A percentile compares a stretch with the other conserved stretches of the same genome.
Conservation (phyloP, 345 rosid species). For the Salix suchowensis region DNA sequence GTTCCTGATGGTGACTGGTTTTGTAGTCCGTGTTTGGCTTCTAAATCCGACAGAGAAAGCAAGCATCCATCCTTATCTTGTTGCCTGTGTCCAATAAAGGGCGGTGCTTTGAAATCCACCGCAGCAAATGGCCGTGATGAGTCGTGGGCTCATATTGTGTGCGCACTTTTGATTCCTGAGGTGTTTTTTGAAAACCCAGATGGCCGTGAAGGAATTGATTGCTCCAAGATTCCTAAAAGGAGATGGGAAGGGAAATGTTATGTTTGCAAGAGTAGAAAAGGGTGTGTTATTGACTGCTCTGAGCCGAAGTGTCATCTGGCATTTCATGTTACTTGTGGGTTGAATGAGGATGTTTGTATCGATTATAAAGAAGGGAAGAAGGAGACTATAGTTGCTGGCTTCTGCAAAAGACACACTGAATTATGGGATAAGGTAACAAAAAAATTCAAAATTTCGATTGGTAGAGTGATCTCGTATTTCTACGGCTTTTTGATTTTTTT, state of each 20-base stretch:
- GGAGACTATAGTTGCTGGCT: slow-evolving; percentile 77
- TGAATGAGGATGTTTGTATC: slow-evolving; percentile 63
- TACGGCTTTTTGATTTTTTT: background rate
- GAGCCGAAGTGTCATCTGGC: slow-evolving; percentile 68
- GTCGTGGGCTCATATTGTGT: slow-evolving; percentile 75
- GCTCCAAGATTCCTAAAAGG: slow-evolving; percentile 49
- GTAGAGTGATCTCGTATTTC: background rate
- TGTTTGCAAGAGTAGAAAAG: slow-evolving; percentile 48
- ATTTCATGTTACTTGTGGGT: slow-evolving; percentile 83
- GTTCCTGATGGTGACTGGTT: slow-evolving; percentile 94
- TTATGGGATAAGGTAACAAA: slow-evolving; percentile 71
- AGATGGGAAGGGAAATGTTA: slow-evolving; percentile 66
- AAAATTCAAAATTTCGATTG: background rate
- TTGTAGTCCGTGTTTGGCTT: slow-evolving; percentile 45
- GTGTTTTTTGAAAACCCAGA: slow-evolving; percentile 81
- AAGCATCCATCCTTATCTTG: slow-evolving; percentile 33
- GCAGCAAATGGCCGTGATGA: slow-evolving; percentile 27
- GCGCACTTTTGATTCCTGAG: slow-evolving; percentile 77
- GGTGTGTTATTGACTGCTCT: slow-evolving; percentile 81
- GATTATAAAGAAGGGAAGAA: slow-evolving; percentile 68
- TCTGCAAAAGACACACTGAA: slow-evolving; percentile 69
- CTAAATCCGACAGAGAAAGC: slow-evolving; percentile 2
- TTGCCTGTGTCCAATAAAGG: slow-evolving; percentile 55
- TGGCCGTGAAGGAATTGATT: slow-evolving; percentile 76
- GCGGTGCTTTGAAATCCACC: slow-evolving; percentile 66